Evolutionary conservation across 495 filamentous ascomycete genomes (phyloP), one percentile per base, ranked within the genome.

Genomic region (Sphaerosporella brunnea): DNA sequence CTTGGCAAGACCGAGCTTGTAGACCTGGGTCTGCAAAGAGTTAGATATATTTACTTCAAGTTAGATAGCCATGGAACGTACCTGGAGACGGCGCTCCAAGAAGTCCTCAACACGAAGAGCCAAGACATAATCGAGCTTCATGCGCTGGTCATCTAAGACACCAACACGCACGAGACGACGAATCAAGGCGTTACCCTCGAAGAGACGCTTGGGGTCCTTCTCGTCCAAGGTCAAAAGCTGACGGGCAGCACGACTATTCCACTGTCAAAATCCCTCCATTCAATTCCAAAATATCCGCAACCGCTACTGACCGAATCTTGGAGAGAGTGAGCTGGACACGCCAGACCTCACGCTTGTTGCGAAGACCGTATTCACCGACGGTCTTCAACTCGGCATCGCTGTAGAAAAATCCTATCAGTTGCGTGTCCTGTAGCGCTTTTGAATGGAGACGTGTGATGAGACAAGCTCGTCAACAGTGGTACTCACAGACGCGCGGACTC

Each of bases 101-200:
- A 97, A 97, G 68, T 97, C 90, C 69, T 97, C 92, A 62, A 82
- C 79, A 73, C 86, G 86, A 53, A 97, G 80, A 67, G 90, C 90
- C 62, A 97, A 75, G 64, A 97, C 90, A 82, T 97, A 97, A 92
- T 97, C 90, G 74, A 97, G 86, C 82, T 94, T 97, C 92, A 96
- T 97, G 77, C 92, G 90, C 67, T 84, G 82, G 75, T 97, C 90
- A 67, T 97, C 90, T 66, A 97, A 82, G 64, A 97, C 90, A 83
- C 90, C 90, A 65, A 96, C 86, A 68, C 90, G 92, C 61, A 97
- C 92, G 49, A 97, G 85, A 78, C 90, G 90, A 65, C 90, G 92
- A 80, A 97, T 97, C 65, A 97, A 76, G 66, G 90, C 90, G 70
- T 97, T 97, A 68, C 90, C 90, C 76, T 97, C 90, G 77, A 97